A percentile compares a stretch with the other conserved stretches of the same genome.
Evolutionary conservation across 2,329 filamentous ascomycete genomes (phyloP).

Genomic region (Fusarium nelsonii): DNA sequence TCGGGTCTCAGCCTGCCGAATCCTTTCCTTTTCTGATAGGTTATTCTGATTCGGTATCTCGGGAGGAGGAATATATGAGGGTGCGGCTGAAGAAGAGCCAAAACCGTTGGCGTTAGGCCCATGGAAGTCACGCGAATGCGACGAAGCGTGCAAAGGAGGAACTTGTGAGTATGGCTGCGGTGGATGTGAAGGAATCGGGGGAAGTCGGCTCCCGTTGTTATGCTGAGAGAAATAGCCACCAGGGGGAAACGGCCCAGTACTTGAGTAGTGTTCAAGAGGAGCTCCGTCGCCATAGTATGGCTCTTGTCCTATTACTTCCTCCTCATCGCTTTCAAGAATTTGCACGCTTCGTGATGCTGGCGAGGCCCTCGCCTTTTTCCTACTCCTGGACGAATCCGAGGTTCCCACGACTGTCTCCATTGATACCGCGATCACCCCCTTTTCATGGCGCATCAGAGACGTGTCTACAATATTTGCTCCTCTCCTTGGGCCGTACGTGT

Average conservation of each 20-base stretch:
- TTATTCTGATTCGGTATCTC: constrained; percentile 69
- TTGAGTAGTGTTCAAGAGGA: constrained; percentile 35
- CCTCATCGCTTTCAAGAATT: constrained; percentile 51
- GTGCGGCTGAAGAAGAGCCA: constrained; percentile 32
- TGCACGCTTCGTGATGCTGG: constrained; percentile 47
- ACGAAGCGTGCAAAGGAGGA: constrained; percentile 27
- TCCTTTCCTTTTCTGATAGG: constrained; percentile 83
- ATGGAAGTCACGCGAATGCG: constrained; percentile 22
- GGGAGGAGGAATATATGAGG: constrained; percentile 71
- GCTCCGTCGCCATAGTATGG: constrained; percentile 41
- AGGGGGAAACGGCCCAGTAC: constrained; percentile 37
- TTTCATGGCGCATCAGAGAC: constrained; percentile 85
- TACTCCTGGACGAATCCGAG: constrained; percentile 72
- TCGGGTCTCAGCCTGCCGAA: constrained; percentile 81
- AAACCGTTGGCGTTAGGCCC: constrained; percentile 35
- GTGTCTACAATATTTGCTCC: constrained; percentile 84
- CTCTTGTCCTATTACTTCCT: constrained; percentile 45
- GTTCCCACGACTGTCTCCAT: constrained; percentile 93
- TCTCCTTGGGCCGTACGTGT: constrained; percentile 50
- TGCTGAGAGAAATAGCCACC: constrained; percentile 47
- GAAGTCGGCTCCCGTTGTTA: constrained; percentile 55
- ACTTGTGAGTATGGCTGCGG: constrained; percentile 54
- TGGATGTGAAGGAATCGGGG: constrained; percentile 42
- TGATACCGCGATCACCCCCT: constrained; percentile 87
- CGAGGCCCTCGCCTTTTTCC: constrained; percentile 44